Base-by-base conservation (phyloP, 2,329 filamentous ascomycete species). In the Chrysoporthe puriensis region DNA sequence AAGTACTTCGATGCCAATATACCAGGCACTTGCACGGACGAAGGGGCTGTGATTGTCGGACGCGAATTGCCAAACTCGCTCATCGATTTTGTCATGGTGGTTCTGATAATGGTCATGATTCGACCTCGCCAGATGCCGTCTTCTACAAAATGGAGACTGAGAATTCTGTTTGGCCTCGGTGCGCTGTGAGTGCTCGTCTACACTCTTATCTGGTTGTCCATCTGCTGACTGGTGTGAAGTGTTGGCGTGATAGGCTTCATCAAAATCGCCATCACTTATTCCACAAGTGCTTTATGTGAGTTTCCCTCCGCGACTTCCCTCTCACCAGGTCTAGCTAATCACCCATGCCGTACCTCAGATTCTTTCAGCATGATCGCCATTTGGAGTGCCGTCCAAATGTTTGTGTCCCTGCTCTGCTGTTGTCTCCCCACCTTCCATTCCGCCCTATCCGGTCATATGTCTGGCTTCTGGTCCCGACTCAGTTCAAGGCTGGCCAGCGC, bases 71-170 rank as follows among this genome's bases (percentile, higher is more conserved):
- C 50, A 4, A 63, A 63, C 7, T 56, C 50, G 11, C 8, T 57
- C 2, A 7, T 63, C 3, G 62, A 63, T 18, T 63, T 63, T 16
- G 62, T 36, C 11, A 56, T 63, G 62, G 62, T 57, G 4, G 36
- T 13, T 3, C 50, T 63, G 11, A 50, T 21, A 1, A 57, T 63
- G 50, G 6, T 56, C 50, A 63, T 63, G 62, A 42, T 63, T 21
- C 62, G 50, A 1, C 56, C 56, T 14, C 56, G 32, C 11, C 34
- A 59, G 18, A 14, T 59, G 32, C 32, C 32, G 1, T 8, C 9
- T 1, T 13, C 8, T 8, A 59, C 32, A 0, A 59, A 59, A 21
- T 59, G 56, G 56, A 59, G 36, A 11, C 36, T 59, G 32, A 40
- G 56, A 16, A n/a, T 42, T 6, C 34, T 59, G 5, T 59, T 59